Conservation (phyloP, 352 stramenopile genomes). For the Globisporangium abappressorium region DNA sequence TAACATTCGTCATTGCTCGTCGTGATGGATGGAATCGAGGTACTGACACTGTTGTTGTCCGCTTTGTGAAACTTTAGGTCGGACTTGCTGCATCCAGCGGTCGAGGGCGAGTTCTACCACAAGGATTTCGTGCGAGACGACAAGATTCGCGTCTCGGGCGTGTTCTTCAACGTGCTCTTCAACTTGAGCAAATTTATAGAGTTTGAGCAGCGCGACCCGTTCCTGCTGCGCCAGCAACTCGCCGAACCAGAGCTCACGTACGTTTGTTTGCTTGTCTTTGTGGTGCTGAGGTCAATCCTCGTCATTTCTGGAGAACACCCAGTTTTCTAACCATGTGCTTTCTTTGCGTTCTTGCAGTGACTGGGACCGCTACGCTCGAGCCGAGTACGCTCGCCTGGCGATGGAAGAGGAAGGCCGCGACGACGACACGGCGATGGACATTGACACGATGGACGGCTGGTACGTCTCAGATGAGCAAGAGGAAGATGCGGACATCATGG, state of each 20-base stretch:
- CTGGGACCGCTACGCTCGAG: conserved; percentile 97
- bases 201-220: conserved; percentile 98
- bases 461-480: conserved; percentile 85
- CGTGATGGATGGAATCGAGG: conserved; percentile 13
- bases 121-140: conserved; percentile 79
- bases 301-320: too few relatives aligned
- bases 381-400: conserved; percentile 96
- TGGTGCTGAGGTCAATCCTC: neutral
- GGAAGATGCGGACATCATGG: conserved; percentile 57
- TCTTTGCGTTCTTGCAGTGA: conserved; percentile 49
- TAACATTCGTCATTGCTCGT: neutral
- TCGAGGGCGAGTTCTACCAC: conserved; percentile 79
- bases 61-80: conserved; percentile 31
- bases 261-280: conserved; percentile 18
- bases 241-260: conserved; percentile 85
- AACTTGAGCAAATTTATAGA: conserved; percentile 99
- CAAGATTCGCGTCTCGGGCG: conserved; percentile 91
- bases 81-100: conserved; percentile 72
- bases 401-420: conserved; percentile 96
- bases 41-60: conserved; percentile 26
- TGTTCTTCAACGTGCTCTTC: conserved; percentile 99
- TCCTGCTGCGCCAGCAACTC: conserved; percentile 94
- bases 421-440: conserved; percentile 86
- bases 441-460: conserved; percentile 88
- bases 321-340: neutral